Conservation (phyloP, 345 rosid genomes). For the Eucalyptus tenuipes region DNA sequence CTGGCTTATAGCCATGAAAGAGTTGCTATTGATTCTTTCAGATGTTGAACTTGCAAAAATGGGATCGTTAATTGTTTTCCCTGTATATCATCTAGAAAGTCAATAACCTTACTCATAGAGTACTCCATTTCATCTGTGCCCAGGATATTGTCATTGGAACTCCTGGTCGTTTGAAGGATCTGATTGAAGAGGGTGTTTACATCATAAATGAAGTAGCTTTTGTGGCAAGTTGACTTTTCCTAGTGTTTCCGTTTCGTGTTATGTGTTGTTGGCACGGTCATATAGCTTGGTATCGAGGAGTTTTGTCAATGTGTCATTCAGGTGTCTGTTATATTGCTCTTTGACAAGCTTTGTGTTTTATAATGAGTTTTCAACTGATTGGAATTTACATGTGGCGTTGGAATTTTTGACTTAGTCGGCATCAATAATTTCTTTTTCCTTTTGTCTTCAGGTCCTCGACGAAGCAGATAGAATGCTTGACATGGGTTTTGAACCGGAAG, state of each 20-base stretch:
- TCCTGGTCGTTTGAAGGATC: slow-evolving; percentile 95
- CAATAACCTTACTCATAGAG: not conserved
- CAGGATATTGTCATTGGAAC: slow-evolving; percentile 90
- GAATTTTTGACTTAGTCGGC: not conserved
- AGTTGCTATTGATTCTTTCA: not conserved
- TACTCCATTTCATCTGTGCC: not conserved
- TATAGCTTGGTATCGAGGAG: not conserved
- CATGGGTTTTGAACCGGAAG: slow-evolving; percentile 92
- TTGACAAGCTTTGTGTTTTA: not conserved
- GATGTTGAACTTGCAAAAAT: not conserved
- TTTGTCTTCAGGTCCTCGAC: slow-evolving; percentile 62
- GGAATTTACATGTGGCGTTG: not conserved
- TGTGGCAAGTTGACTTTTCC: slow-evolving; percentile 47
- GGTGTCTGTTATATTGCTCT: not conserved
- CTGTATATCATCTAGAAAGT: not conserved
- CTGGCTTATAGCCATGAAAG: not conserved
- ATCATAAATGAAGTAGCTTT: slow-evolving; percentile 62
- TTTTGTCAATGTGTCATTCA: not conserved
- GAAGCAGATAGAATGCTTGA: slow-evolving; percentile 99
- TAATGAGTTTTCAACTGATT: not conserved
- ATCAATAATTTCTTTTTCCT: not conserved
- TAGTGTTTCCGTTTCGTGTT: not conserved
- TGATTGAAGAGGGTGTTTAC: slow-evolving; percentile 66
- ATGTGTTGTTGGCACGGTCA: not conserved
- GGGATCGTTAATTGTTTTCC: not conserved